Evolutionary conservation across 2,329 filamentous ascomycete species (phyloP), one percentile per base, ranked within the genome.

Genomic region (Cercospora brassicicola): DNA sequence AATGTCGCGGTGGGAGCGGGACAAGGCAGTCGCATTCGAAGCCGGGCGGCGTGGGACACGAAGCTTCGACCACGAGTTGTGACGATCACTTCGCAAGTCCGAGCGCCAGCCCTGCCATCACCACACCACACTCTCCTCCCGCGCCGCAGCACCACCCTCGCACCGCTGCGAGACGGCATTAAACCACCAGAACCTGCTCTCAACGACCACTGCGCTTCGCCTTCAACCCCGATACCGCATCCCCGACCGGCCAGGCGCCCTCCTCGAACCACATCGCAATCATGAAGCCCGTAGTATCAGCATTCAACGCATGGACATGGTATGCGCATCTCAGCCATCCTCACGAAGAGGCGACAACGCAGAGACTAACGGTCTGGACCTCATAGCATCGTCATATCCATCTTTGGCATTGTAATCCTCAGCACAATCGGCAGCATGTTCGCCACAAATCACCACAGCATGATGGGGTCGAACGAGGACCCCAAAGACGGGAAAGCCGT

Each of bases 231-330:
- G 39, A 15, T 11, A 13, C 28, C 31, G 45, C 66, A 64, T 62
- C 61, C 59, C 31, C 51, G 55, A 36, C 55, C 63, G 55, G 42
- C 63, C 36, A 65, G 55, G 55, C 63, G 57, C 63, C 63, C 63
- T 55, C 42, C 33, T 67, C 62, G 26, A 33, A 57, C 53, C 53
- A 18, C 53, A 70, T 72, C 74, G 74, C 81, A 84, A 88, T 77
- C 78, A 97, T 97, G 94, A 97, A 97, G 90, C 94, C 94, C 74
- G 85, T 98, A 79, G 92, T 98, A 75, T 91, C 92, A 78, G 90
- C 93, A 73, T 87, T 94, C 84, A 94, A 96, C 84, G 94, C 94
- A 78, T 97, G 94, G 93, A 92, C 90, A 84, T 97, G 94, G 94
- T 97, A 85, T 78, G 88, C 80, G 75, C 33, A 56, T 26, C 23